Percentiles rank a stretch among this genome's conserved stretches.
Evolutionary conservation across 805 yeast species (phyloP).

Genomic region (Candida vartiovaarae): DNA sequence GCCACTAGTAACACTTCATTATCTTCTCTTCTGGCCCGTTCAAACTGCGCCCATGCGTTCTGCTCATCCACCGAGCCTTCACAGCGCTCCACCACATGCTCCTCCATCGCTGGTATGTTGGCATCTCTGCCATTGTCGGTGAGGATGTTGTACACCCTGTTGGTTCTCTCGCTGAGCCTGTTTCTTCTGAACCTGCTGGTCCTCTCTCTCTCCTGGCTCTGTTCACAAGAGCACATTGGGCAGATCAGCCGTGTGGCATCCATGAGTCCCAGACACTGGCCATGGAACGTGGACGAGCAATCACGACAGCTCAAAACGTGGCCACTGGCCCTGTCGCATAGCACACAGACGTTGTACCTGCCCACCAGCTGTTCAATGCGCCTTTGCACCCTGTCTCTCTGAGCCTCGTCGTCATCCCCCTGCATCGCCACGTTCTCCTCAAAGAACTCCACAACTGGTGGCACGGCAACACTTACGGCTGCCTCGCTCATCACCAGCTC

Average conservation of each 20-base stretch:
- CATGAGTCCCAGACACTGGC: constrained; percentile 31
- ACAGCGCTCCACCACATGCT: constrained; percentile 7
- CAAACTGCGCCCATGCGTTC: constrained; percentile 20
- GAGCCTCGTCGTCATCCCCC: background rate
- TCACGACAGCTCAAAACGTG: constrained; percentile 19
- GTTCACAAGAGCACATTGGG: constrained; percentile 43
- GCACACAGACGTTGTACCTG: constrained; percentile 16
- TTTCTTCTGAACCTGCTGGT: constrained; percentile 20
- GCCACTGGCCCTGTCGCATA: constrained; percentile 18
- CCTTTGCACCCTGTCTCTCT: constrained; percentile 4
- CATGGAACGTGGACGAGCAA: constrained; percentile 36
- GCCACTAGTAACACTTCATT: background rate
- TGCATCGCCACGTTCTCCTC: constrained; percentile 5
- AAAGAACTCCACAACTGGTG: constrained; percentile 13
- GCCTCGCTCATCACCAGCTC: constrained; percentile 5
- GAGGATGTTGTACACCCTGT: constrained; percentile 18
- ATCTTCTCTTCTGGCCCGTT: constrained; percentile 10
- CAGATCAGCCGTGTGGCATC: constrained; percentile 34
- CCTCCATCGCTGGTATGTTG: constrained; percentile 2
- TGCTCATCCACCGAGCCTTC: constrained; percentile 17
- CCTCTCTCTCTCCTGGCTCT: constrained; percentile 21
- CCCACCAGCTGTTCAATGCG: constrained; percentile 18
- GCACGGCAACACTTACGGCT: constrained; percentile 10
- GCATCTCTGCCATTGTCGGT: constrained; percentile 1
- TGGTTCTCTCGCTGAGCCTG: constrained; percentile 23